A percentile compares a stretch with the other conserved stretches of the same genome.
Evolutionary conservation across 169 alveolate genomes (phyloP).

Genomic region (Eimeria mitis): DNA sequence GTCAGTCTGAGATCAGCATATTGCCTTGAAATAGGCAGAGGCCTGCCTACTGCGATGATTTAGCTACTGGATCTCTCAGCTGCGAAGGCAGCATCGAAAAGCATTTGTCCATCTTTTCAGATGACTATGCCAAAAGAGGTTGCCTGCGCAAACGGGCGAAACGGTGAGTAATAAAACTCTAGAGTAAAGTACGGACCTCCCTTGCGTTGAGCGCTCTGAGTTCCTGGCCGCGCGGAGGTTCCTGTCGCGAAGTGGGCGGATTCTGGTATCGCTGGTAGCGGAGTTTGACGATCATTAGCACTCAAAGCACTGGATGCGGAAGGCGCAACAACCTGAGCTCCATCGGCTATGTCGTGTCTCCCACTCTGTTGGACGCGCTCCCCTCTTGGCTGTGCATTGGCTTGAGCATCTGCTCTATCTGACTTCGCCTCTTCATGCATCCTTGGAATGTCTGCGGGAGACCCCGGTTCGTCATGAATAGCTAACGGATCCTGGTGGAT

Average conservation of each 20-base stretch:
- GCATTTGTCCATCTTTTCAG: not conserved
- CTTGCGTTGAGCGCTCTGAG: not conserved
- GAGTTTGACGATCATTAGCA: not conserved
- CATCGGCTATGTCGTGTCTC: not conserved
- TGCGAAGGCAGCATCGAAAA: not conserved
- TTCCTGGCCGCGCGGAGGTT: not conserved
- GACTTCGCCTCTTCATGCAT: not conserved
- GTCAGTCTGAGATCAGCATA: not conserved
- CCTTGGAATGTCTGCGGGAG: not conserved
- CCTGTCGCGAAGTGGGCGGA: not conserved
- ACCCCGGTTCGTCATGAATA: not conserved
- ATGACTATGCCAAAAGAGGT: not conserved
- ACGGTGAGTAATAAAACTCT: not conserved
- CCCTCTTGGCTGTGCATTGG: not conserved
- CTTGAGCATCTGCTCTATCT: not conserved
- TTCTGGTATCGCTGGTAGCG: not conserved
- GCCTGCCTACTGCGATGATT: not conserved
- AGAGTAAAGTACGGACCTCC: not conserved
- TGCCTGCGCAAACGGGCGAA: not conserved
- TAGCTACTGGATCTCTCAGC: not conserved
- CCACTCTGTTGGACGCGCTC: not conserved
- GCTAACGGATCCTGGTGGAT: not conserved
- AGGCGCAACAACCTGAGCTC: not conserved
- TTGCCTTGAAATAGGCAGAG: not conserved
- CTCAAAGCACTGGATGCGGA: not conserved